Evolutionary conservation across 805 yeast species (phyloP).

Genomic region (Wickerhamiella sergipiensis): DNA sequence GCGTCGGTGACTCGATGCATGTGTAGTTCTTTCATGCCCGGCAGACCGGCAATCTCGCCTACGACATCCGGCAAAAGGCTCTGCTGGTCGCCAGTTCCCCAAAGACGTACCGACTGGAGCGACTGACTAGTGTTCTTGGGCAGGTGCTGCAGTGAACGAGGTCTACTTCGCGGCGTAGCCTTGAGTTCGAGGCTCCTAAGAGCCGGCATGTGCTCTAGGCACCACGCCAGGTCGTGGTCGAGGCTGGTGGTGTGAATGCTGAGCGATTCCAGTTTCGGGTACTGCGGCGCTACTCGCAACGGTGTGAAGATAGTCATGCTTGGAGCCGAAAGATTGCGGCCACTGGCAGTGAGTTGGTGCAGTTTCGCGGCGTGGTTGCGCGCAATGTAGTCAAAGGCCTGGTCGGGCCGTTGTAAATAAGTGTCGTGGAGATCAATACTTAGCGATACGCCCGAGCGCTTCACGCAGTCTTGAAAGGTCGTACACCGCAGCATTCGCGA

Average conservation of each 20-base stretch:
- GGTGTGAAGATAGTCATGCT: neutral
- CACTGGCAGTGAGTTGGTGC: neutral
- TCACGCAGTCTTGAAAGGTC: neutral
- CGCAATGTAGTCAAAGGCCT: neutral
- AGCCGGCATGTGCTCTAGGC: constrained; percentile 7
- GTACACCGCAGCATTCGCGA: neutral
- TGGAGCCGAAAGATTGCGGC: neutral
- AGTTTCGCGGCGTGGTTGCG: neutral
- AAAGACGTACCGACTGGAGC: constrained; percentile 3
- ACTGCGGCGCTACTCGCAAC: neutral
- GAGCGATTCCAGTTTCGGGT: constrained; percentile 3
- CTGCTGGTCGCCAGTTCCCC: constrained; percentile 5
- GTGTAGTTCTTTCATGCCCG: constrained; percentile 4
- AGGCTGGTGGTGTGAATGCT: constrained; percentile 7
- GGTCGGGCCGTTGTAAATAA: neutral
- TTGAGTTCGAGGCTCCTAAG: constrained; percentile 7
- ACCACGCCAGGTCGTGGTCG: constrained; percentile 12
- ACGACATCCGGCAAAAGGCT: constrained; percentile 3
- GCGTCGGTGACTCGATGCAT: constrained; percentile 10
- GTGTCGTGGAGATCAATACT: neutral
- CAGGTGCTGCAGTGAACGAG: neutral
- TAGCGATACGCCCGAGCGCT: neutral
- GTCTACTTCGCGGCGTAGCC: neutral
- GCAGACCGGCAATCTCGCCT: constrained; percentile 2
- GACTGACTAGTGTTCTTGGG: neutral